Percentiles rank a stretch among this genome's conserved stretches.
Conservation (phyloP, 2,329 filamentous ascomycete genomes). For the Lasiodiplodia theobromae region DNA sequence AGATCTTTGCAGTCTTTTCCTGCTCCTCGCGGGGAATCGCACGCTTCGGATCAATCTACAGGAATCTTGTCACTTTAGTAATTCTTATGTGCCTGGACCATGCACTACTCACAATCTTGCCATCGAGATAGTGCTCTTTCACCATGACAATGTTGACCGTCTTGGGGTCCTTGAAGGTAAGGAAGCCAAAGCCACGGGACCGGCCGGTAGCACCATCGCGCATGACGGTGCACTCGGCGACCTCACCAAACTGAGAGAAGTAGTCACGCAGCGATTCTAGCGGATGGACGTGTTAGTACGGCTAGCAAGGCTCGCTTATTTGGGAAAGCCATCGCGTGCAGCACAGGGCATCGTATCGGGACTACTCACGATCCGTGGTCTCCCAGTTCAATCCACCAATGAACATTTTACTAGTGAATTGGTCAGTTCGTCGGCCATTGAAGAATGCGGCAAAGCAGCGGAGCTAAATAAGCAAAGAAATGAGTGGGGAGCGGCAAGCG, state of each 20-base stretch:
- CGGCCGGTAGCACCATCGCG: constrained; percentile 91
- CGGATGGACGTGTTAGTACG: constrained; percentile 38
- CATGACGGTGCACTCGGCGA: constrained; percentile 99
- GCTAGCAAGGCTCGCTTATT: constrained; percentile 12
- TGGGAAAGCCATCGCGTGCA: neutral
- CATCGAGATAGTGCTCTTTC: constrained; percentile 97
- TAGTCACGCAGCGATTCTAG: constrained; percentile 95
- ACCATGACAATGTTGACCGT: constrained; percentile 99
- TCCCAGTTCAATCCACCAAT: constrained; percentile 99
- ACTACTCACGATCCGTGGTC: constrained; percentile 88
- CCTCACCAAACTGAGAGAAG: constrained; percentile 97
- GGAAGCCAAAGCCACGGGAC: constrained; percentile 94
- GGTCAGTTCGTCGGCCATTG: neutral
- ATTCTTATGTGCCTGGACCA: neutral
- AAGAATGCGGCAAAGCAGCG: constrained; percentile 38
- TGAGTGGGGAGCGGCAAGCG: constrained; percentile 8
- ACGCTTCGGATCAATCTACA: constrained; percentile 94
- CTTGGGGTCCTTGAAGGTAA: constrained; percentile 97
- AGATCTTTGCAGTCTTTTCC: constrained; percentile 98
- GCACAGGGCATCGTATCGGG: constrained; percentile 25
- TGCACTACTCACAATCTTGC: constrained; percentile 82
- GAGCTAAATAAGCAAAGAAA: constrained; percentile 36
- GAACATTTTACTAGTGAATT: constrained; percentile 86
- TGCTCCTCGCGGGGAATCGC: constrained; percentile 98
- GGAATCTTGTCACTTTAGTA: constrained; percentile 28